Evolutionary conservation across 768 basidiomycete species (phyloP), one percentile per base, ranked within the genome.

Genomic region (Boletus sensibilis): DNA sequence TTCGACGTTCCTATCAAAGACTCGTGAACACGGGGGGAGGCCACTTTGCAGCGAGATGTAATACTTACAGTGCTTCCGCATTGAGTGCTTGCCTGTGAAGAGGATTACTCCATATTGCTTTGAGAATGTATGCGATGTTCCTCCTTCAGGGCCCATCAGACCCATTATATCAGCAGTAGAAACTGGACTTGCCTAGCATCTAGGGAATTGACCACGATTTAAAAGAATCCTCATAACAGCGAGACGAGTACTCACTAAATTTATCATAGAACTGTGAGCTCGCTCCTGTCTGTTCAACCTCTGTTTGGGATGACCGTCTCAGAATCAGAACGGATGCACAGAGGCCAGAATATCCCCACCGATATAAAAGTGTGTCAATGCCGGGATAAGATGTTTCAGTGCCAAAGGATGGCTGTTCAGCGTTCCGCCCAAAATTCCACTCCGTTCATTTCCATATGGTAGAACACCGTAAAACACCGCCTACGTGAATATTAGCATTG

Each of bases 231-330:
- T 31, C 8, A 37, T 10, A 16, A 12, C 25, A 43, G 50, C 31
- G 47, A 61, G 55, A 47, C n/a, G 18, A 29, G 5, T 16, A 82
- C 88, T 61, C 66, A 92, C 91, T 91, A 67, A 95, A 96, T 85
- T 97, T 95, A 72, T 97, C 96, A 74, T 97, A 98, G 75, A 99
- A 98, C 68, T 98, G 96, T 0, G 94, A 96, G 68, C 94, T 96
- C 21, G 94, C 92, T 31, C 97, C 97, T 0, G 97, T 99, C 64
- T 90, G 88, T 71, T 99, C 97, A 43, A 98, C 94, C 82, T 98
- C 96, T 96, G 68, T 53, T 49, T 35, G 21, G 7, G 45, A 47
- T 20, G 41, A 21, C 8, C 9, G 8, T 43, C 29, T 64, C 42
- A 57, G 47, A 25, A 50, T 50, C 55, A 34, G 21, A 41, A 16